Evolutionary conservation across 441 rosid species (phyloP), one percentile per base, ranked within the genome.

Genomic region (Breynia disticha): DNA sequence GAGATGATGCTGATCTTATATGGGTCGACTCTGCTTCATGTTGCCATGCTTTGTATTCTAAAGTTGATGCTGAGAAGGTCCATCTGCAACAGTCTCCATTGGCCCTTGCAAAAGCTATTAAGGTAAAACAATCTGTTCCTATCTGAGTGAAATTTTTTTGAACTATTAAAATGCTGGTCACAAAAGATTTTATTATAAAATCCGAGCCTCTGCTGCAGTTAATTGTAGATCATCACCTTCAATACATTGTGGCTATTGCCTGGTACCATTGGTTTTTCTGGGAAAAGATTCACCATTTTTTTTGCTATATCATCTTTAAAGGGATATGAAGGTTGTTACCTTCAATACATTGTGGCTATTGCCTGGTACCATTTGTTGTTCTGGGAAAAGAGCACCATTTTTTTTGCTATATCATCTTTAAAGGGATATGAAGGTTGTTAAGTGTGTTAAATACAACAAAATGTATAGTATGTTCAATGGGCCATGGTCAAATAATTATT

Each of bases 91-190:
- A 82, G 43, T 93, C 99, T 16, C 95, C 97, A n/a, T 38, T 87
- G 63, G 86, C 99, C 48, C 90, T 93, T 53, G 65, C 96, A 37
- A 93, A 93, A 82, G 96, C 99, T 61, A 52, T 93, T 32, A 93
- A 93, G 96, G 99, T 93, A 70, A 16, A 56, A 2, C 17, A 35
- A 45, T 50, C 59, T 47, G 22, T 52, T 60, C 52, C 13, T 46
- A 41, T 45, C 16, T 18, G 12, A 19, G 41, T 24, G 19, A 38
- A 16, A 10, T 46, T 15, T 15, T 37, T 4, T 15, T 9, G 13
- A 41, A 41, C n/a, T 41, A 9, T 9, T 41, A 41, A 15, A 41
- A 9, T 41, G 44, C 1, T 41, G 13, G n/a, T 41, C 44, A 3
- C n/a, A 41, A 41, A 41, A 41, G 6, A 15, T 0, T 11, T 28